Conservation (phyloP, 345 rosid genomes). For the Heritiera littoralis region DNA sequence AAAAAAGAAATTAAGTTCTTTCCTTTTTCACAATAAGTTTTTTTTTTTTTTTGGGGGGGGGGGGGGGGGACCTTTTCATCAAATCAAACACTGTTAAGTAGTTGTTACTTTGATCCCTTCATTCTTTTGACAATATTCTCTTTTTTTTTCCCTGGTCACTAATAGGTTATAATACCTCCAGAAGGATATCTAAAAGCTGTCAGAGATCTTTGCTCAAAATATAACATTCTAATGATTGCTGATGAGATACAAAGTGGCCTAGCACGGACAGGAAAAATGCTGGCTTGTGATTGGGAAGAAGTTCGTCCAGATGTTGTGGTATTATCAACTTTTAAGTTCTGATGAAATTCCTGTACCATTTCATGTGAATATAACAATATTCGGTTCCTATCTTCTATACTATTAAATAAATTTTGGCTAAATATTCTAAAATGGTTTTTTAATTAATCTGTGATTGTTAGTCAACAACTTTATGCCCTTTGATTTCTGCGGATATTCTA, state of each 20-base stretch:
- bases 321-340: conserved; percentile 6
- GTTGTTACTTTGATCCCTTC: neutral
- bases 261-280: conserved; percentile 85
- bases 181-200: conserved; percentile 75
- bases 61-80: neutral
- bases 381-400: neutral
- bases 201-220: conserved; percentile 84
- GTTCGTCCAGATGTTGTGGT: conserved; percentile 92
- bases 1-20: too few species aligned
- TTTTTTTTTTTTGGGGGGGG: too few species aligned
- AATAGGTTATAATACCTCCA: conserved; percentile 80
- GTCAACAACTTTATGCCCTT: neutral
- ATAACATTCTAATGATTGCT: conserved; percentile 89
- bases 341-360: conserved; percentile 6
- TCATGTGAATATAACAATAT: neutral
- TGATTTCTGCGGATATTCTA: neutral
- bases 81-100: neutral
- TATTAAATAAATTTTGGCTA: too few species aligned
- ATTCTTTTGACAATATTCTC: conserved; percentile 5
- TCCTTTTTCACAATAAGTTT: neutral
- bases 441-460: neutral
- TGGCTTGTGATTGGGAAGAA: conserved; percentile 86
- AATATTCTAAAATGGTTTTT: neutral
- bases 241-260: conserved; percentile 97
- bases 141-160: neutral